Conservation (phyloP, 768 basidiomycete species). For the Mycena floridula region DNA sequence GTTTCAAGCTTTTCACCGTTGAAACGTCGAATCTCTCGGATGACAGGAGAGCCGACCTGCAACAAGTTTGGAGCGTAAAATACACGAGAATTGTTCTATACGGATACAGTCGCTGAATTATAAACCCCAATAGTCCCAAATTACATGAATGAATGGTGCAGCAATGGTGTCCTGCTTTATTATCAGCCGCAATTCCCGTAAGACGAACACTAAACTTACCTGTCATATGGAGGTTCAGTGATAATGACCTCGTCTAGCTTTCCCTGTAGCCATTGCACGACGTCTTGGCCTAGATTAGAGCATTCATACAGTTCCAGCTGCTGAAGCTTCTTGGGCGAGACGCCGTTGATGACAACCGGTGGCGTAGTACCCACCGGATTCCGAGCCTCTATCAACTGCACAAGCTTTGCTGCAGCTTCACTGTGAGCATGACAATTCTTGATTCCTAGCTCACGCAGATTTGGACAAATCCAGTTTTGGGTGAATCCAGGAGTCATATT, state of each 20-base stretch:
- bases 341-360: conserved; percentile 33
- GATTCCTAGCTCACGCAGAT: conserved; percentile 52
- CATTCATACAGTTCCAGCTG: conserved; percentile 62
- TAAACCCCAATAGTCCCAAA: too few species aligned
- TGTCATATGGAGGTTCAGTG: conserved; percentile 51
- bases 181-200: too few species aligned
- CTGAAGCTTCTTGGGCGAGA: conserved; percentile 47
- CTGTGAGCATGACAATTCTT: conserved; percentile 59
- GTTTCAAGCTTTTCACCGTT: too few species aligned
- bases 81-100: too few species aligned
- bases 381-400: conserved; percentile 64
- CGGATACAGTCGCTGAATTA: too few species aligned
- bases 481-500: too few species aligned
- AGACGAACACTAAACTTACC: too few species aligned
- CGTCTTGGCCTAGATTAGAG: conserved; percentile 58
- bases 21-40: too few species aligned
- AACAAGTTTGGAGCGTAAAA: too few species aligned
- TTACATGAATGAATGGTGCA: too few species aligned
- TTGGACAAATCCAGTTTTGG: conserved; percentile 64
- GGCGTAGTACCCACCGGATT: conserved; percentile 44
- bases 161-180: too few species aligned
- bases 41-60: too few species aligned
- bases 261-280: conserved; percentile 59
- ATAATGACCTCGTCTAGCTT: conserved; percentile 59
- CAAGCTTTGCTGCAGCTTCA: conserved; percentile 61